Evolutionary conservation across 2,329 filamentous ascomycete genomes (phyloP), one percentile per base, ranked within the genome.

Genomic region (Aspergillus sp.): DNA sequence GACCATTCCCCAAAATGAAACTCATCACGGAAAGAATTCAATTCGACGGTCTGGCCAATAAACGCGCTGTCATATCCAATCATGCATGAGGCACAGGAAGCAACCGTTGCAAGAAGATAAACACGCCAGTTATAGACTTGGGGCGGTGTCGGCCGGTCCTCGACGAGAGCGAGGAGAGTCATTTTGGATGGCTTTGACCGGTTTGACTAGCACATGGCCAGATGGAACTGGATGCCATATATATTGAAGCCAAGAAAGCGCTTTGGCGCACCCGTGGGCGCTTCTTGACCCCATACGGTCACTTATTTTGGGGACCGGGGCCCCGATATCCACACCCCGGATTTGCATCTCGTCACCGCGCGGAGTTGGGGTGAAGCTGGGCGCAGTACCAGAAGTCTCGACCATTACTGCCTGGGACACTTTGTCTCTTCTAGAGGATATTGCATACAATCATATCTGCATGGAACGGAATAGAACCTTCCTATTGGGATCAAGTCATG

Each of bases 41-140:
- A 79, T 2, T 88, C 84, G 31, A 93, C 77, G 1, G 90, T 92
- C 0, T 87, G 90, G 60, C 89, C 90, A 65, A 93, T 92, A 73
- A 93, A 93, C 62, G 90, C 87, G 52, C 84, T 88, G 71, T 92
- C 89, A 62, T 84, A 84, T 15, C 82, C 81, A 61, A 84, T 84
- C 80, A 84, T 85, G 66, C 82, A 84, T 56, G 82, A 80, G 50
- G 82, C 82, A 67, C 79, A 84, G 15, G 80, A 84, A 40, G 83
- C 82, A 37, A 84, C 77, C 11, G 76, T 75, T 8, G 83, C 82
- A 40, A 80, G 79, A 12, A 80, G 75, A 65, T 84, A 86, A 40
- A 85, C 79, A 39, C 79, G 75, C 82, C 83, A 85, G 71, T 85
- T 85, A 77, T 85, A 86, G 56, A 86, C 82, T 52, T 75, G 76